These are phyloP conservation scores for Penicillium arizonense DNA, from an alignment of 495 filamentous ascomycete genomes.

Conservation along the genomic window DNA sequence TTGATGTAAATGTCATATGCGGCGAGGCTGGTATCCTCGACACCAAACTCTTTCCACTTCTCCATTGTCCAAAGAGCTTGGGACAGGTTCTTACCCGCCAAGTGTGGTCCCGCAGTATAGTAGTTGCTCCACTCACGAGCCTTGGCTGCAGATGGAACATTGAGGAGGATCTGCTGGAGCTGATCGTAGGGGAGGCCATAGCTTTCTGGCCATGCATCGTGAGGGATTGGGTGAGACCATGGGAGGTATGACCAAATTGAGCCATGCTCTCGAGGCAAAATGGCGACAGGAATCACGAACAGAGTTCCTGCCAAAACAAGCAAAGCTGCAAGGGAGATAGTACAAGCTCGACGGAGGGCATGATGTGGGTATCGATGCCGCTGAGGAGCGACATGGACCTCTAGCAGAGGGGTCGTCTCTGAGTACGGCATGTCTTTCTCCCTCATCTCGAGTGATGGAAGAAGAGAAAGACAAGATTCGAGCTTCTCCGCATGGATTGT, in stretches of 20 bases:
- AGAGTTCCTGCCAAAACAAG: conserved; percentile 58
- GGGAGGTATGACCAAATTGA: conserved; percentile 44
- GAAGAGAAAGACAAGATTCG: background rate
- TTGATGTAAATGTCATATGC: conserved; percentile 91
- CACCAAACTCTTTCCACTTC: conserved; percentile 80
- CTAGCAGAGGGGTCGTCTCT: conserved; percentile 42
- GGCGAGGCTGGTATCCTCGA: conserved; percentile 67
- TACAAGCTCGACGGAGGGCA: conserved; percentile 70
- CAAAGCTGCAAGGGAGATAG: conserved; percentile 54
- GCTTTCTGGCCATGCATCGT: conserved; percentile 41
- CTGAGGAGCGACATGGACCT: conserved; percentile 34
- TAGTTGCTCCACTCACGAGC: conserved; percentile 83
- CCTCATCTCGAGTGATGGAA: conserved; percentile 30
- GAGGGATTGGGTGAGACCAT: conserved; percentile 37
- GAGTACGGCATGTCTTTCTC: conserved; percentile 43
- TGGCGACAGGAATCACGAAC: conserved; percentile 54
- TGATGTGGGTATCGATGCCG: conserved; percentile 68
- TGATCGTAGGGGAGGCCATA: conserved; percentile 61
- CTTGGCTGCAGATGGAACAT: conserved; percentile 67
- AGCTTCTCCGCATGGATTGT: conserved; percentile 7
- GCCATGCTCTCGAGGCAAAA: conserved; percentile 35
- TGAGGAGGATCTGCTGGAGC: conserved; percentile 66
- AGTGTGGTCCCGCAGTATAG: conserved; percentile 85
- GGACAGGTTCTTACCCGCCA: conserved; percentile 84
- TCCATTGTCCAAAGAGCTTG: conserved; percentile 87